A percentile compares a stretch with the other conserved stretches of the same genome.
phyloP scores from a whole-genome alignment of 1,284 basidiomycete genomes.

The Ustilago crameri region DNA sequence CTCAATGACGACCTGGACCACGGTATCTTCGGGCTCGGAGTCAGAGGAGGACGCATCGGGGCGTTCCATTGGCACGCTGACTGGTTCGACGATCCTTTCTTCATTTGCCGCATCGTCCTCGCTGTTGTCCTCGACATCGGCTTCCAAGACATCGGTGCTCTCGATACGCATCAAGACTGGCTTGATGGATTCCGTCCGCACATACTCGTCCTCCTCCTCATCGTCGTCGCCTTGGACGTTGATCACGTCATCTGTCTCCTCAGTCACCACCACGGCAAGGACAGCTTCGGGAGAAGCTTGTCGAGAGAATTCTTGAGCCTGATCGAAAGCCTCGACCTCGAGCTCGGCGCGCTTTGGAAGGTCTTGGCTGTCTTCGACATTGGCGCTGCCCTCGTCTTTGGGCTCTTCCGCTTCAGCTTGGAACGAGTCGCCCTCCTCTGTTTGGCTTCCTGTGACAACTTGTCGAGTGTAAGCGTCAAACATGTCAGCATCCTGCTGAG shows the following conservation, averaged over 20 bases:
- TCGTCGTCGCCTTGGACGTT: background rate
- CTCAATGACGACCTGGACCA: background rate
- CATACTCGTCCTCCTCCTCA: background rate
- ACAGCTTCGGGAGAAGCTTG: background rate
- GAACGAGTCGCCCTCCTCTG: background rate
- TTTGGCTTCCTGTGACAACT: background rate
- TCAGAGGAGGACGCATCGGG: no score
- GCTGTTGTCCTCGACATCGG: slow-evolving; percentile 45
- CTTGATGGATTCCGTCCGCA: slow-evolving; percentile 3
- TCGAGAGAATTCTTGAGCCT: background rate
- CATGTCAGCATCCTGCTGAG: slow-evolving; percentile 21
- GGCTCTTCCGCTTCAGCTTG: background rate
- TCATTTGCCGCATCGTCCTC: slow-evolving; percentile 20
- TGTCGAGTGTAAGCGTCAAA: slow-evolving; percentile 36
- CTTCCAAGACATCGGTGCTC: slow-evolving; percentile 39
- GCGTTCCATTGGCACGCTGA: background rate
- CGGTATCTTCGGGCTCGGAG: background rate
- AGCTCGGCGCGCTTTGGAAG: background rate
- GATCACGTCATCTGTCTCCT: background rate
- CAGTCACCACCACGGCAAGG: background rate
- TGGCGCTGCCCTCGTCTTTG: background rate
- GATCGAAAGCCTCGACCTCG: background rate
- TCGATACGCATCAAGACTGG: slow-evolving; percentile 18
- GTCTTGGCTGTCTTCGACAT: no score
- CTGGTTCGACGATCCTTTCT: background rate